Conservation (phyloP, 306 rosid genomes). For the Fragaria ananassa region DNA sequence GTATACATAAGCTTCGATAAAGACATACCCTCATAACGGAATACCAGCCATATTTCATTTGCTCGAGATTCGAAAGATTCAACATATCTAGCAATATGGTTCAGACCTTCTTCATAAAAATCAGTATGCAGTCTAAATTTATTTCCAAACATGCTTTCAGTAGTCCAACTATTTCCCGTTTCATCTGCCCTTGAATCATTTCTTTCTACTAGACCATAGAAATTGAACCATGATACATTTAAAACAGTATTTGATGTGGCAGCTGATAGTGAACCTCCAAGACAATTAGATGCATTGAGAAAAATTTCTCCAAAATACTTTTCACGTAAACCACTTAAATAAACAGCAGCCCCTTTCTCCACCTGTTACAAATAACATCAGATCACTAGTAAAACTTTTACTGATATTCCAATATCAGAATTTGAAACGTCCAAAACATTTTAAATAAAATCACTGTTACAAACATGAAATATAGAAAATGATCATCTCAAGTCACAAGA, state of each 20-base stretch:
- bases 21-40: conserved; percentile 73
- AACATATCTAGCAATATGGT: conserved; percentile 91
- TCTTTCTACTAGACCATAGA: conserved; percentile 27
- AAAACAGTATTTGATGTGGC: conserved; percentile 43
- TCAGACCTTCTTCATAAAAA: conserved; percentile 74
- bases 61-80: conserved; percentile 89
- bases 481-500: neutral
- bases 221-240: conserved; percentile 43
- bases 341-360: conserved; percentile 87
- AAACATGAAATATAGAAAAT: neutral
- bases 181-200: conserved; percentile 28
- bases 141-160: conserved; percentile 39
- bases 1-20: conserved; percentile 81
- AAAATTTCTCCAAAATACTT: conserved; percentile 88
- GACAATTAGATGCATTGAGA: conserved; percentile 64
- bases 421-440: neutral
- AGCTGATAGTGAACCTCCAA: conserved; percentile 49
- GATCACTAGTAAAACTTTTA: conserved; percentile 1
- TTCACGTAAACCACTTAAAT: conserved; percentile 89
- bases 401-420: neutral
- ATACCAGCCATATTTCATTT: conserved; percentile 95
- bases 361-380: conserved; percentile 53
- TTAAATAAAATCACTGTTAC: neutral
- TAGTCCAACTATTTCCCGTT: conserved; percentile 32
- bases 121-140: conserved; percentile 28